Evolutionary conservation across 2,329 filamentous ascomycete species (phyloP).

Genomic region (Xylariaceae sp.): DNA sequence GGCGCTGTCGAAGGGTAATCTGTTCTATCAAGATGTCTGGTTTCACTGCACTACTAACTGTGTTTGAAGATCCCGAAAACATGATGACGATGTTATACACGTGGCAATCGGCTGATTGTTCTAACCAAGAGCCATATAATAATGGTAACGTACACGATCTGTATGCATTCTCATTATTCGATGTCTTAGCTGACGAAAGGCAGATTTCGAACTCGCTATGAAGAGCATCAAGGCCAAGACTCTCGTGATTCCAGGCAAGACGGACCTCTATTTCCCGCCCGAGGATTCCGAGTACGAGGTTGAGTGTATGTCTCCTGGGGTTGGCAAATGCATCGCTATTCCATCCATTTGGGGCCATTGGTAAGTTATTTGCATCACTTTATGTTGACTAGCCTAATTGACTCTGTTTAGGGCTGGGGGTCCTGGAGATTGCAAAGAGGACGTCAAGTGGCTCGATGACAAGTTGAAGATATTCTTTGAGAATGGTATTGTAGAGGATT

Average conservation of each 20-base stretch:
- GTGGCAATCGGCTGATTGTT: slow-evolving; percentile 78
- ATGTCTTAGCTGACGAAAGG: not conserved
- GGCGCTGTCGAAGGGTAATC: slow-evolving; percentile 68
- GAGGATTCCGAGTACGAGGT: slow-evolving; percentile 82
- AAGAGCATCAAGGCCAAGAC: slow-evolving; percentile 73
- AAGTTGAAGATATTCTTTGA: slow-evolving; percentile 57
- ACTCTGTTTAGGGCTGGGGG: slow-evolving; percentile 60
- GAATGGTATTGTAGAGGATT: slow-evolving; percentile 21
- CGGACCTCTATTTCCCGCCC: slow-evolving; percentile 81
- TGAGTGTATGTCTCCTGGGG: slow-evolving; percentile 46
- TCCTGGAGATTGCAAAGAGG: slow-evolving; percentile 72
- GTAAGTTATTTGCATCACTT: slow-evolving; percentile 24
- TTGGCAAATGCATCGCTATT: slow-evolving; percentile 45
- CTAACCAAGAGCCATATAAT: slow-evolving; percentile 70
- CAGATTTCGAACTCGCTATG: slow-evolving; percentile 68
- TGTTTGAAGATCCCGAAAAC: slow-evolving; percentile 68
- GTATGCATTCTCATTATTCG: not conserved
- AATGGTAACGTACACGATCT: slow-evolving; percentile 42
- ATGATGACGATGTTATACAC: slow-evolving; percentile 77
- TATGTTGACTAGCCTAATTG: not conserved
- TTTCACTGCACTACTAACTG: not conserved
- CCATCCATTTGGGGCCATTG: slow-evolving; percentile 53
- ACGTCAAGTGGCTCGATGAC: slow-evolving; percentile 74
- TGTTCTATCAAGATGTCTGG: not conserved
- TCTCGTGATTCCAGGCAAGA: slow-evolving; percentile 73